These are phyloP conservation scores for Telfairia occidentalis DNA, from an alignment of 331 rosid genomes.

Conservation along the genomic window DNA sequence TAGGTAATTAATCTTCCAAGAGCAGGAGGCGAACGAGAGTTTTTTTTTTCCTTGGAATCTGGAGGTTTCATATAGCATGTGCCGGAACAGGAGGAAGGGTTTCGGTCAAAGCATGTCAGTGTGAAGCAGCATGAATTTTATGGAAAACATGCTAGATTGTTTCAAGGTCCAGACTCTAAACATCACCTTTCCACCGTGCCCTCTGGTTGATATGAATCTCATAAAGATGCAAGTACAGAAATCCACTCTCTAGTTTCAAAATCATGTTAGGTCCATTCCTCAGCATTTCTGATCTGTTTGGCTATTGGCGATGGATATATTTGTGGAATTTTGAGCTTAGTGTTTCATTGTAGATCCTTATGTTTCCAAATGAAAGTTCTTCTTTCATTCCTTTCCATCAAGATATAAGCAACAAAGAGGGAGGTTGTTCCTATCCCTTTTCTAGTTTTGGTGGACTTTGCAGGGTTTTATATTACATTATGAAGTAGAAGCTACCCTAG, in stretches of 20 bases:
- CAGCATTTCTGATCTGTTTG: not conserved
- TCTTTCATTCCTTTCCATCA: not conserved
- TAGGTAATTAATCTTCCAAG: not conserved
- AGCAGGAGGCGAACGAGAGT: too few species aligned
- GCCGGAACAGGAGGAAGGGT: not conserved
- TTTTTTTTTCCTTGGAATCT: not conserved
- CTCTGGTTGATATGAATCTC: not conserved
- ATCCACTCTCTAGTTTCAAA: not conserved
- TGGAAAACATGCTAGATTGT: not conserved
- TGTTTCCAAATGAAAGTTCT: not conserved
- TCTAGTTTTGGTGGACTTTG: not conserved
- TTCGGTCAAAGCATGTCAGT: not conserved
- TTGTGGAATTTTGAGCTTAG: not conserved
- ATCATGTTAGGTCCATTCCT: not conserved
- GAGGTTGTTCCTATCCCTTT: not conserved
- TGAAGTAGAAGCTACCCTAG: not conserved
- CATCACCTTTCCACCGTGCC: not conserved
- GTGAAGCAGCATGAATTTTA: not conserved
- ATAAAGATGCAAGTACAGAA: not conserved
- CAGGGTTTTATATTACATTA: not conserved
- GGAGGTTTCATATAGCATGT: not conserved
- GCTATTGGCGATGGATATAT: not conserved
- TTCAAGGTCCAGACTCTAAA: not conserved
- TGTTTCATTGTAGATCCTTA: not conserved
- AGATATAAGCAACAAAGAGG: not conserved